A percentile compares a stretch with the other conserved stretches of the same genome.
Conservation (phyloP, 345 rosid species). For the Clarkia xantiana region DNA sequence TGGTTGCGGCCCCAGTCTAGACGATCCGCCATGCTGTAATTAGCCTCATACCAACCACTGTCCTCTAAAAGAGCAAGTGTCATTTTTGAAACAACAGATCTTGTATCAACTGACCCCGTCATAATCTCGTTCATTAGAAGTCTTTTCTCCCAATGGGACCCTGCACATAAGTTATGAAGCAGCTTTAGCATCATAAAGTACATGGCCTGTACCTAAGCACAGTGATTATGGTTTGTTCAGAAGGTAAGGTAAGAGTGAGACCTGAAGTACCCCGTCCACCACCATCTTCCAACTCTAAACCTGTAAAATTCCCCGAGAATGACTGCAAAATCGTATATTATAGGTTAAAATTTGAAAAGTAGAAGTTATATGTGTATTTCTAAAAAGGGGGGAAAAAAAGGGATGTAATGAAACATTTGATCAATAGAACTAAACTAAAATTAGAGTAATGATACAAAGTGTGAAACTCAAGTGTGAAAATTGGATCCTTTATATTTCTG, state of each 20-base stretch:
- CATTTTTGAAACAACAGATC: slow-evolving; percentile 98
- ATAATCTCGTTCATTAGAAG: slow-evolving; percentile 98
- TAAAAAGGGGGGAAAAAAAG: too few species aligned
- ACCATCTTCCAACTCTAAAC: slow-evolving; percentile 98
- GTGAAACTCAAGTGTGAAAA: background rate
- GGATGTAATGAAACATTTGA: too few species aligned
- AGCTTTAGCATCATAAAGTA: slow-evolving; percentile 1
- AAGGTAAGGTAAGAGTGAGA: slow-evolving; percentile 10
- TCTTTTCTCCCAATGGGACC: slow-evolving; percentile 99
- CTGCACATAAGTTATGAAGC: slow-evolving; percentile 20
- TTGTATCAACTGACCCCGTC: slow-evolving; percentile 98
- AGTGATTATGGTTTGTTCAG: background rate
- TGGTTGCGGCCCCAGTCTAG: slow-evolving; percentile 98
- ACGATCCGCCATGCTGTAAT: slow-evolving; percentile 91
- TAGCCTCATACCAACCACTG: slow-evolving; percentile 99
- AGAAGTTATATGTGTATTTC: background rate
- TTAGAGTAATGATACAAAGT: slow-evolving; percentile 1
- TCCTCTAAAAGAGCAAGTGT: slow-evolving; percentile 90
- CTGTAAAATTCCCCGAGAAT: slow-evolving; percentile 84
- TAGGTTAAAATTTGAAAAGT: slow-evolving; percentile 4
- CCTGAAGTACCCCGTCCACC: slow-evolving; percentile 99
- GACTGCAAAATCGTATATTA: slow-evolving; percentile 36
- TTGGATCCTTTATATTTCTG: too few species aligned
- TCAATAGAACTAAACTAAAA: background rate
- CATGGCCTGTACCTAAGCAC: background rate